Conservation (phyloP, 768 basidiomycete genomes). For the Dendrothele bispora region DNA sequence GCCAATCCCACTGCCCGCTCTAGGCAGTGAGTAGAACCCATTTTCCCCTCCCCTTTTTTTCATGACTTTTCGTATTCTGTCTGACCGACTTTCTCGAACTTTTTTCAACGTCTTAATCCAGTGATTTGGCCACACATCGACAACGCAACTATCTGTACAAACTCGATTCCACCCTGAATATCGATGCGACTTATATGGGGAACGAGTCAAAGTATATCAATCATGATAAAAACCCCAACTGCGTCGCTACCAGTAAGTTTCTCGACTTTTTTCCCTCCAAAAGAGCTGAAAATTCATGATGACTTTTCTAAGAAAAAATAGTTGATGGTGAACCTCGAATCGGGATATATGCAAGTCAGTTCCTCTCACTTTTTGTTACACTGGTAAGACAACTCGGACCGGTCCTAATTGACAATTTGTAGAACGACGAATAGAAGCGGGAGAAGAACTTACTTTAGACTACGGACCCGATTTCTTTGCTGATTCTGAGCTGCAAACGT, state of each 20-base stretch:
- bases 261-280: not conserved
- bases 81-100: no score
- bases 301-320: slow-evolving; percentile 39
- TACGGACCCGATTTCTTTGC: slow-evolving; percentile 3
- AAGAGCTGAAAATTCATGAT: not conserved
- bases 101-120: no score
- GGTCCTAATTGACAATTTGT: not conserved
- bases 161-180: slow-evolving; percentile 41
- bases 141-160: slow-evolving; percentile 63
- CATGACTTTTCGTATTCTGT: not conserved
- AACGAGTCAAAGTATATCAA: slow-evolving; percentile 73
- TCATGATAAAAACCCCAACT: slow-evolving; percentile 49
- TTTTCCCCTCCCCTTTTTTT: not conserved
- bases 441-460: not conserved
- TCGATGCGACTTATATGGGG: slow-evolving; percentile 59
- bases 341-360: slow-evolving; percentile 47
- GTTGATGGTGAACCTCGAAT: slow-evolving; percentile 72
- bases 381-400: no score
- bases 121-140: slow-evolving; percentile 45
- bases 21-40: slow-evolving; percentile 43
- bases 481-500: no score
- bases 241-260: slow-evolving; percentile 41
- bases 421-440: slow-evolving; percentile 4
- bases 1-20: slow-evolving; percentile 46
- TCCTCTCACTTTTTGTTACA: not conserved